phyloP scores from a whole-genome alignment of 805 yeast species.

The Cyberlindnera japonica region DNA sequence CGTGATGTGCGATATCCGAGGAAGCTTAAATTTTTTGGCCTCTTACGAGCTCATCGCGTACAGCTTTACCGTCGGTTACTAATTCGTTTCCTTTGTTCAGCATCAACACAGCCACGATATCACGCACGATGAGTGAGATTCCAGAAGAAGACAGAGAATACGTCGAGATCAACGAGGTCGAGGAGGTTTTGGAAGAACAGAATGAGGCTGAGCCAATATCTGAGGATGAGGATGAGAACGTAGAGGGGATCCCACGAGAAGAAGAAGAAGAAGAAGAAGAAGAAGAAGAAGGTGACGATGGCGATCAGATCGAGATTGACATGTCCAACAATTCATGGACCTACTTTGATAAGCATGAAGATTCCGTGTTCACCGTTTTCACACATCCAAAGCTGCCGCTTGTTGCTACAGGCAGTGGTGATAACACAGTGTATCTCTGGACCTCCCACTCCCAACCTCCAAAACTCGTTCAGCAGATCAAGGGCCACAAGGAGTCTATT shows the following conservation, averaged over 20 bases:
- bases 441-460: constrained; percentile 87
- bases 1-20: too few relatives aligned
- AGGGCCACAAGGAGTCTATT: constrained; percentile 86
- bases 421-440: constrained; percentile 86
- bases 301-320: constrained; percentile 67
- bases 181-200: constrained; percentile 33
- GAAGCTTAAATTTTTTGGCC: not conserved
- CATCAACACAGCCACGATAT: too few relatives aligned
- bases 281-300: constrained; percentile 39
- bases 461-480: constrained; percentile 66
- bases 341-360: constrained; percentile 86
- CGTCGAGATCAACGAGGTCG: constrained; percentile 42
- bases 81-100: not conserved
- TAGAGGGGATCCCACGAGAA: constrained; percentile 34
- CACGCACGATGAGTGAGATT: constrained; percentile 9
- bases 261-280: constrained; percentile 42
- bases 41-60: not conserved
- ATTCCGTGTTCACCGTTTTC: constrained; percentile 79
- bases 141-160: constrained; percentile 31
- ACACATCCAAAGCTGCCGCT: constrained; percentile 81
- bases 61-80: not conserved
- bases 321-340: constrained; percentile 85
- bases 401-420: constrained; percentile 95
- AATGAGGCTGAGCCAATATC: constrained; percentile 28
- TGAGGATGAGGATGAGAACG: constrained; percentile 30